Evolutionary conservation across 202 grass and related monocot genomes (phyloP), one percentile per base, ranked within the genome.

Genomic region (Zoysia matrella): DNA sequence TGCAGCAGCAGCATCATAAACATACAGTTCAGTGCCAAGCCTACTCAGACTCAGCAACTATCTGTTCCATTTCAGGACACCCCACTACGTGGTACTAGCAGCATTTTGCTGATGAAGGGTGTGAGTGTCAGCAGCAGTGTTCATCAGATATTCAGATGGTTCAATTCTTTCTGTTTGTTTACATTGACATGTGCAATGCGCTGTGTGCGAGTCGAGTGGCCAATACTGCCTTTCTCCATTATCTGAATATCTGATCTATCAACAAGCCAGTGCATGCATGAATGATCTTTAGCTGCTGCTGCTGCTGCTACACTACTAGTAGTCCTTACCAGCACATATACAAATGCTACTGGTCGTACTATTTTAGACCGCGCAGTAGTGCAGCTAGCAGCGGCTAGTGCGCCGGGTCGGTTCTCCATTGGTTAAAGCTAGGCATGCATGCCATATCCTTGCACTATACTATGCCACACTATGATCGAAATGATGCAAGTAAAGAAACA

Each of bases 351-450:
- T 22, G 22, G 22, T 5, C 44, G 14, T 58, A 54, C 22, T 54
- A 45, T 62, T 79, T 79, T 79, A 79, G 64, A 57, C 22, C 22
- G 22, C 22, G 51, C n/a, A 54, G 8, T n/a, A 45, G 14, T 44
- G 6, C n/a, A 2, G 2, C 13, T 0, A 6, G 55, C 55, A 2
- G 7, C 43, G 10, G 0, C 22, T 56, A 69, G 52, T 69, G 65
- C 77, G 65, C 42, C 60, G 0, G 67, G 78, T 71, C 11, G 67
- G 22, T 22, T 22, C 22, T 22, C 22, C 22, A 22, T 22, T 22
- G 22, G 22, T 22, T 22, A 22, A 22, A 44, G 67, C 39, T 49
- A 22, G 22, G 22, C 22, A 22, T 22, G 22, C 22, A 22, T 22
- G 22, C 22, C 22, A 22, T 22, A 22, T 22, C 22, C 22, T 22